Evolutionary conservation across 2,329 filamentous ascomycete genomes (phyloP), one percentile per base, ranked within the genome.

Genomic region (Aspergillus ochraceus): DNA sequence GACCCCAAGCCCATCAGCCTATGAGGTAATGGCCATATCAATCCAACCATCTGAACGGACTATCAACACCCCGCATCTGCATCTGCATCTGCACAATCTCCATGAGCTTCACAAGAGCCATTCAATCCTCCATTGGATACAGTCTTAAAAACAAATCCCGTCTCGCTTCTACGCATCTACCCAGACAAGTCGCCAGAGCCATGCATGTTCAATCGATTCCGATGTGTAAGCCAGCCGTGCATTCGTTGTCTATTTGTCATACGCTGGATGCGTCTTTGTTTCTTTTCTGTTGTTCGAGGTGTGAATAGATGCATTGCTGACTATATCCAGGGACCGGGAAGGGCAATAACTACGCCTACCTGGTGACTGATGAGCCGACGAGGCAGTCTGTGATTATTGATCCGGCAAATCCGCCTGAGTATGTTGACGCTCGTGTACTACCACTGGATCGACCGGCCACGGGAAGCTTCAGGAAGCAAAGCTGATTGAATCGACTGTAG

Each of bases 191-290:
- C 19, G 26, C 32, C 54, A 29, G 74, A 72, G 64, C 68, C 58
- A 83, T 83, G 81, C 81, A 83, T 77, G 75, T 83, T 64, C 76
- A 80, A 64, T 81, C 80, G 46, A 81, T 83, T 74, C 81, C 81
- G 19, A 83, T 83, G 81, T 83, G 81, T 83, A 77, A 63, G 79
- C 72, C n/a, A 20, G n/a, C 30, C 42, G 9, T 50, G 11, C 14
- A 14, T 47, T 42, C n/a, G 30, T 26, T 19, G 8, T 6, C 10
- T 52, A 24, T 36, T 12, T n/a, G n/a, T 29, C 29, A 12, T 26
- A 10, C 26, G 42, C 10, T 54, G 19, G 30, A 45, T 46, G 4
- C 50, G 39, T 19, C 32, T 19, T 19, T 47, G 11, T 47, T 22
- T 6, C 9, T 6, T 29, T 29, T 8, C 3, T 29, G 26, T 9